Percentiles rank a stretch among this genome's conserved stretches.
Conservation (phyloP, 169 alveolate species). For the Haemoproteus tartakovskyi region DNA sequence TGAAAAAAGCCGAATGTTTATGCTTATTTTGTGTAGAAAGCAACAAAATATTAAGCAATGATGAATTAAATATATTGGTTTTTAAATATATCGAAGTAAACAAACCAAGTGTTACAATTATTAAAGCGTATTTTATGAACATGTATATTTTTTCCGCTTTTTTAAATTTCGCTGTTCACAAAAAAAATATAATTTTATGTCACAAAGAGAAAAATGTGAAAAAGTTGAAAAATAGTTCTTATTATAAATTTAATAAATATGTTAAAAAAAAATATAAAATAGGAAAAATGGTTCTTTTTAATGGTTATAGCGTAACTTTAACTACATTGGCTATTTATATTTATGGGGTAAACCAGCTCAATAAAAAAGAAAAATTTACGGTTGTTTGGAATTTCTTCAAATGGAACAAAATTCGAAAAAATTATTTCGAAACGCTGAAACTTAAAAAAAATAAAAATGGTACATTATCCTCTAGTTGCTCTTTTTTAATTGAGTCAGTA, state of each 20-base stretch:
- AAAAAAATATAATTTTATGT: not conserved
- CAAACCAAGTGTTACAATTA: slow-evolving; percentile 16
- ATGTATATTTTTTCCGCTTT: slow-evolving; percentile 15
- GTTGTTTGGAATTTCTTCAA: slow-evolving; percentile 17
- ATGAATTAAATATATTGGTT: slow-evolving; percentile 4
- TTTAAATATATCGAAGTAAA: slow-evolving; percentile 34
- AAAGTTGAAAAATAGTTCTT: not conserved
- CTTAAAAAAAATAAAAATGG: slow-evolving; percentile 7
- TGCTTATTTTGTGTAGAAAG: slow-evolving; percentile 16
- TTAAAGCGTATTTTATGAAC: slow-evolving; percentile 32
- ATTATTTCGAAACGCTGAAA: slow-evolving; percentile 26
- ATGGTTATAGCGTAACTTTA: slow-evolving; percentile 1
- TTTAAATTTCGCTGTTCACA: slow-evolving; percentile 23
- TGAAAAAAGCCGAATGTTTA: slow-evolving; percentile 8
- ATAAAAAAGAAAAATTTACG: slow-evolving; percentile 6
- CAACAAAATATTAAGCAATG: slow-evolving; percentile 3
- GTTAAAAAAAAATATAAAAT: slow-evolving; percentile 6
- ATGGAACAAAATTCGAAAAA: slow-evolving; percentile 29
- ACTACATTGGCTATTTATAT: slow-evolving; percentile 23
- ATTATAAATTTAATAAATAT: slow-evolving; percentile 6
- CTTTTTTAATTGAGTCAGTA: slow-evolving; percentile 21
- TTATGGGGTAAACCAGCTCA: slow-evolving; percentile 10
- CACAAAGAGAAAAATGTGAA: not conserved
- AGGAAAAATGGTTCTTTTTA: slow-evolving; percentile 3
- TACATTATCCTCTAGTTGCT: slow-evolving; percentile 1